A percentile compares a stretch with the other conserved stretches of the same genome.
These are phyloP conservation scores for Mortierella sp. DNA, from an alignment of 371 early-diverging fungal species.

Conservation along the genomic window DNA sequence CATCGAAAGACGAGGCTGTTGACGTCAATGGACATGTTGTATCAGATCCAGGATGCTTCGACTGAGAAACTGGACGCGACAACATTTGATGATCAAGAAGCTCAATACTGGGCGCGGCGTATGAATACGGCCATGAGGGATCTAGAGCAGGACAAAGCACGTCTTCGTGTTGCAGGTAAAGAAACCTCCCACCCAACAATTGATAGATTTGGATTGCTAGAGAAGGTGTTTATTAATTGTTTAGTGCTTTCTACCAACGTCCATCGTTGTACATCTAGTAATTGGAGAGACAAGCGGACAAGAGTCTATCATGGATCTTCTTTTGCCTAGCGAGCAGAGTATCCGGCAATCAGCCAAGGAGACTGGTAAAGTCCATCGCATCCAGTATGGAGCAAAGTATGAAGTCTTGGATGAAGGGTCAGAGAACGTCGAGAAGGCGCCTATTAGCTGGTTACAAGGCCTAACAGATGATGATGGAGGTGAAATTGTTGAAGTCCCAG, in stretches of 20 bases:
- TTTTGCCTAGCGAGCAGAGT: conserved; percentile 43
- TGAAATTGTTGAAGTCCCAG: conserved; percentile 52
- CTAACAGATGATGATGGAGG: conserved; percentile 33
- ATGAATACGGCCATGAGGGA: conserved; percentile 44
- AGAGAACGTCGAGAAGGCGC: conserved; percentile 43
- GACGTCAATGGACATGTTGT: conserved; percentile 50
- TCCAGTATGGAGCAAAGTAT: conserved; percentile 46
- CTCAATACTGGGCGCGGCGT: conserved; percentile 53
- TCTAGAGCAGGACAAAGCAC: conserved; percentile 35
- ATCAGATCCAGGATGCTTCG: conserved; percentile 53
- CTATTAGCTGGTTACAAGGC: conserved; percentile 55
- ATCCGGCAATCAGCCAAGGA: conserved; percentile 48
- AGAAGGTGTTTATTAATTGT: not conserved
- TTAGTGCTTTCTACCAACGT: not conserved
- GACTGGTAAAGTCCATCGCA: conserved; percentile 52
- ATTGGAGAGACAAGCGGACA: conserved; percentile 55
- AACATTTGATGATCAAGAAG: conserved; percentile 44
- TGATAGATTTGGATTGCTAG: not conserved
- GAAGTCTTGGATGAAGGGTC: conserved; percentile 26
- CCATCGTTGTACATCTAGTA: conserved; percentile 16
- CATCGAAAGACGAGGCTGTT: conserved; percentile 39
- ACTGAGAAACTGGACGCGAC: conserved; percentile 35
- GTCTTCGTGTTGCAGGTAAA: conserved; percentile 46
- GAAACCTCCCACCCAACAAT: no score
- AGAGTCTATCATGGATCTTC: conserved; percentile 45